Evolutionary conservation across 495 filamentous ascomycete species (phyloP), one percentile per base, ranked within the genome.

Genomic region (Xylaria grammica): DNA sequence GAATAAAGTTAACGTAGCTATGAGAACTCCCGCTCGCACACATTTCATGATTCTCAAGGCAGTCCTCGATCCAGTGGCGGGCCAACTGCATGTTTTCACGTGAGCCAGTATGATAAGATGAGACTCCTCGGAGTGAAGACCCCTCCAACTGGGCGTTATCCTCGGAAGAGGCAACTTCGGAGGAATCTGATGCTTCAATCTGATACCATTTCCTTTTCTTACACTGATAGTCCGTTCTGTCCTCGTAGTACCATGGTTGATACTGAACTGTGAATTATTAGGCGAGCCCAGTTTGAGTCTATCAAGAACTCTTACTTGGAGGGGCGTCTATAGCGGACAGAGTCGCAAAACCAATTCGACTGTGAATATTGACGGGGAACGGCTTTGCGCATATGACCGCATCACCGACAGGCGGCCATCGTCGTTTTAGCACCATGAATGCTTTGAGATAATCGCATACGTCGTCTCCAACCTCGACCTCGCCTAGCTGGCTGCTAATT

Each of bases 371-470:
- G 24, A 34, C 27, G 8, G 40, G 46, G 3, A 8, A 20, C 19
- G 6, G 17, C 13, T 22, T 22, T 53, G 53, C 53, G 26, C 38
- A 50, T 1, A n/a, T 24, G 51, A 36, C 51, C 22, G 19, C 22
- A 38, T n/a, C 20, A 10, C 17, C 2, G n/a, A 10, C 51, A 4
- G 30, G 11, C 13, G 51, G 51, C 2, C 30, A 54, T 54, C 51
- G 51, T 36, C 30, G 51, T 36, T 54, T 54, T 48, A 69, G 52
- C 8, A 69, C 51, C 54, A 69, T 52, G 59, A 63, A 58, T 5
- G 63, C 67, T 17, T 54, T 45, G 17, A 69, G 46, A 27, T 54
- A 27, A 17, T 64, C 60, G n/a, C 67, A 69, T 11, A 54, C 20
- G 2, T 32, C 29, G n/a, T 56, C 54, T n/a, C 48, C 19, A 1